Percentiles rank a stretch among this genome's conserved stretches.
Evolutionary conservation across 352 stramenopile genomes (phyloP).

Genomic region (Peronospora destructor): DNA sequence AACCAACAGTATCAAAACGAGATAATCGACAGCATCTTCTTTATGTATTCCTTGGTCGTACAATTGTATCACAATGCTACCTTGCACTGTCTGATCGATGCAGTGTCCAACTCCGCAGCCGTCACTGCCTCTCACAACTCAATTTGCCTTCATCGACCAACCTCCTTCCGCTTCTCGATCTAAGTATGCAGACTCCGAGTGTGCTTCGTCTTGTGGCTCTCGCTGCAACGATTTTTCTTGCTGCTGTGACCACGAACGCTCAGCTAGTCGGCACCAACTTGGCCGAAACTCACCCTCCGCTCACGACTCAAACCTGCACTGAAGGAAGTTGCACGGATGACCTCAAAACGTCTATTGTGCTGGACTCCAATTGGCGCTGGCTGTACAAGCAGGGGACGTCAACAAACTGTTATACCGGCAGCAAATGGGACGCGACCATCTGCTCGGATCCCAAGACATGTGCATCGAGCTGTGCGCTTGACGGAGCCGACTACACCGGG

Average conservation of each 20-base stretch:
- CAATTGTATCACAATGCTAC: too few relatives aligned
- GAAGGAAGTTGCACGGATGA: slow-evolving; percentile 21
- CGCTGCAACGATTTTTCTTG: slow-evolving; percentile 6
- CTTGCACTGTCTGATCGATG: too few relatives aligned
- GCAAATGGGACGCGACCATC: slow-evolving; percentile 34
- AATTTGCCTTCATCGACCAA: slow-evolving; percentile 20
- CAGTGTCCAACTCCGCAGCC: not conserved
- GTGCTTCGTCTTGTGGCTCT: slow-evolving; percentile 19
- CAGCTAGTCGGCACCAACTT: slow-evolving; percentile 34
- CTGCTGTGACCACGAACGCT: slow-evolving; percentile 10
- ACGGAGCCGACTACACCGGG: slow-evolving; percentile 44
- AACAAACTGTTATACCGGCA: slow-evolving; percentile 51
- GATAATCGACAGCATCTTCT: too few relatives aligned
- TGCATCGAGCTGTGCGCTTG: slow-evolving; percentile 36
- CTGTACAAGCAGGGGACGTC: slow-evolving; percentile 40
- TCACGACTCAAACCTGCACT: slow-evolving; percentile 25
- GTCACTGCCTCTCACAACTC: slow-evolving; percentile 12
- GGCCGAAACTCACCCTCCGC: slow-evolving; percentile 39
- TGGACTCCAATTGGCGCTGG: slow-evolving; percentile 61
- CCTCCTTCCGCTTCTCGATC: not conserved
- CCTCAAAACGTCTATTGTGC: slow-evolving; percentile 38
- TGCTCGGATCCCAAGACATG: slow-evolving; percentile 42
- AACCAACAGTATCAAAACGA: too few relatives aligned
- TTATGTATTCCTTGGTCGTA: too few relatives aligned
- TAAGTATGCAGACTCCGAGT: slow-evolving; percentile 24